phyloP scores from a whole-genome alignment of 179 eudicot species.

The Beta corolliflora region DNA sequence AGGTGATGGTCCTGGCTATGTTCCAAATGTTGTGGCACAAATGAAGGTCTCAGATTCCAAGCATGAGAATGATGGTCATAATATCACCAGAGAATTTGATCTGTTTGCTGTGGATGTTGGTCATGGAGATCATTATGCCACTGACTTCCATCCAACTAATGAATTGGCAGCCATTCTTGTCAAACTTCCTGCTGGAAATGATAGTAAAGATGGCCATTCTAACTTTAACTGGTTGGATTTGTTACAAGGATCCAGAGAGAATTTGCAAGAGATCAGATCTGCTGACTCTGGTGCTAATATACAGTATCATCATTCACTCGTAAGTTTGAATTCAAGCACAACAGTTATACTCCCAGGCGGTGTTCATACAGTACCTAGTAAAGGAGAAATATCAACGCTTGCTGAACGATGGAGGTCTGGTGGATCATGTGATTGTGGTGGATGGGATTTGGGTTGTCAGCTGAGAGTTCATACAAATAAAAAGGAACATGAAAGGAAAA shows the following conservation, averaged over 20 bases:
- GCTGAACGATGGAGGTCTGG: conserved; percentile 81
- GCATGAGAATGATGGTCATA: conserved; percentile 25
- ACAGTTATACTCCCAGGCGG: conserved; percentile 84
- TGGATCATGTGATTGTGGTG: conserved; percentile 92
- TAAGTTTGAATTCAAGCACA: conserved; percentile 33
- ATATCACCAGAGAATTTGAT: conserved; percentile 57
- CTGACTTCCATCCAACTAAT: conserved; percentile 55
- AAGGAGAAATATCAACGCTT: conserved; percentile 75
- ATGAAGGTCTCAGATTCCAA: conserved; percentile 65
- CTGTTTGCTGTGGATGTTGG: conserved; percentile 51
- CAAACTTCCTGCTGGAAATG: conserved; percentile 34
- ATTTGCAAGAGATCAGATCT: conserved; percentile 13
- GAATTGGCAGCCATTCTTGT: conserved; percentile 83
- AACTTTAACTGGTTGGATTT: conserved; percentile 28
- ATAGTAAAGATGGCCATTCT: conserved; percentile 27
- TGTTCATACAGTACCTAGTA: conserved; percentile 69
- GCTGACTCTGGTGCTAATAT: conserved; percentile 24
- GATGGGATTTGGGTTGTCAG: conserved; percentile 95
- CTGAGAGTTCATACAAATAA: conserved; percentile 48
- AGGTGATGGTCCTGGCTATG: conserved; percentile 43
- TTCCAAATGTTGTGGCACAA: conserved; percentile 69
- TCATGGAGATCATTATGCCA: conserved; percentile 43
- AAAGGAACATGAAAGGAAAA: conserved; percentile 27
- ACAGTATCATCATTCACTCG: conserved; percentile 13
- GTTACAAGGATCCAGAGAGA: conserved; percentile 30